Evolutionary conservation across 805 yeast genomes (phyloP), one percentile per base, ranked within the genome.

Genomic region (Tetrapisispora nanseiensis): DNA sequence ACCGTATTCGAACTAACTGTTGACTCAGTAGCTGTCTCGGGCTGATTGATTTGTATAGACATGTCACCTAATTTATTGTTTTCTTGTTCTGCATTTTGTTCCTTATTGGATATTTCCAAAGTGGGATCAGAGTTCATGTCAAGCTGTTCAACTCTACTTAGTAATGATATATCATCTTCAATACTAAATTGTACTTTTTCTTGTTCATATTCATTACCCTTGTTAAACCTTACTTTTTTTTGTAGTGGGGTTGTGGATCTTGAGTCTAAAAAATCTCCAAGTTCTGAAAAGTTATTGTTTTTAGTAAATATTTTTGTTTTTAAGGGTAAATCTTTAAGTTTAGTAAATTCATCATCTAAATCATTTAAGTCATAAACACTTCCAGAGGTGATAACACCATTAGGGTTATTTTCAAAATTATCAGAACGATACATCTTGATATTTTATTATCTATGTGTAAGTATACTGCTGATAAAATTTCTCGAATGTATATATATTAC

Each of bases 201-300:
- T 20, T 30, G 27, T 19, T 22, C 31, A 15, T 30, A 16, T n/a
- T 30, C 29, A 19, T 32, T 29, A 10, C 19, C 34, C 13, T 37
- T 27, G 23, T 45, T 42, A 35, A 51, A 51, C 31, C 54, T 38
- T 2, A 51, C 54, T 26, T 39, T 45, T 26, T 51, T 49, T 10
- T 22, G 29, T 18, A 18, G 16, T 12, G 49, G 45, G 13, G 49
- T 41, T 13, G 20, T 26, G 27, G 47, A 37, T 23, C 35, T 33
- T 6, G 50, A 47, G 11, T 47, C 49, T 47, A 47, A 48, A 15
- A 37, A 48, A 2, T 42, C 43, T 4, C 35, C 33, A 19, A 48
- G 12, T 13, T 46, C 48, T 18, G 45, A 29, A 29, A 48, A 42
- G 30, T 44, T 47, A 21, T 33, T 41, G 24, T 36, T 41, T 24